Evolutionary conservation across 352 stramenopile species (phyloP), one percentile per base, ranked within the genome.

Genomic region (Pythium rhizo-oryzae): DNA sequence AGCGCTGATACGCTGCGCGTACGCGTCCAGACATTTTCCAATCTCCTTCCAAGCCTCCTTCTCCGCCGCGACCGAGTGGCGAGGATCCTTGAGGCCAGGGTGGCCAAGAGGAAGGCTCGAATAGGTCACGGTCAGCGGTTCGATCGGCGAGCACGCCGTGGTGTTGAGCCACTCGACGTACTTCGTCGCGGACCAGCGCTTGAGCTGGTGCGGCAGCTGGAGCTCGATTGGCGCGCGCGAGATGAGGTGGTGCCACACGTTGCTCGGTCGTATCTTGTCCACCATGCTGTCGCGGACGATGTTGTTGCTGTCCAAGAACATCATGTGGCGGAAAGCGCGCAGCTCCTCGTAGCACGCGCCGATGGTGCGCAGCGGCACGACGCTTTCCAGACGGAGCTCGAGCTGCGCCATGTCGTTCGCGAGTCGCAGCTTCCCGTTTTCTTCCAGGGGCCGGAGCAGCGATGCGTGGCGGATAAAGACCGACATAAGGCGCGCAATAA

Each of bases 381-480:
- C 74, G 9, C 82, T 73, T 51, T 91, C 84, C 5, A 94, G 72
- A 13, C 74, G 70, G 37, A 94, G 71, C 57, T 96, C 88, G 19
- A 96, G 65, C 62, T 96, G 86, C 44, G 88, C 78, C 87, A 96
- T 93, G 56, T 96, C 88, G 69, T 93, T 89, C 16, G 87, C 85
- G 13, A 96, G 74, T 37, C 85, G 84, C 35, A 91, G 67, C 58
- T 96, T 96, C 8, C 88, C 88, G 19, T 76, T 80, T 33, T 94
- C 87, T 60, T 89, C 75, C 15, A 96, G 76, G 5, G 88, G 88
- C 4, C 87, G 81, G 28, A 96, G 28, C 43, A 96, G 65, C 8
- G 85, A 80, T 44, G 82, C 84, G 47, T 96, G 88, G 19, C 87
- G 81, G 35, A 92, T 77, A 59, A 94, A 94, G n/a, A 86, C 76